phyloP scores from a whole-genome alignment of 2,329 filamentous ascomycete species.

The Microascus cirrosus region DNA sequence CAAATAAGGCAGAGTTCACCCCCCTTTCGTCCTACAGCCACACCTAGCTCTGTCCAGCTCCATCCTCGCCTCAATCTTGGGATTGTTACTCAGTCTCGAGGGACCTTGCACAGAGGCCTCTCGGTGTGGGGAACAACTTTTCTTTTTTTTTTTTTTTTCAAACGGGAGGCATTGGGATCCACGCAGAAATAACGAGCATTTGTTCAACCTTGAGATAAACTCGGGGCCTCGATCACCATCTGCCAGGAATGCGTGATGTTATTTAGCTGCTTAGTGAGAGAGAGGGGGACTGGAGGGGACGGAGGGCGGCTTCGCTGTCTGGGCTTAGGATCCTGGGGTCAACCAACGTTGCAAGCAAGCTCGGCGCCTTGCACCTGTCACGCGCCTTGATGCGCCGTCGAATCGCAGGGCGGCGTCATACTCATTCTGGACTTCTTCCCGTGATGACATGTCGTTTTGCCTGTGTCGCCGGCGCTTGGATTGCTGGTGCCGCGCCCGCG shows the following conservation, averaged over 20 bases:
- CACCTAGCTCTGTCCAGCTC: neutral
- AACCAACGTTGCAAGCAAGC: neutral
- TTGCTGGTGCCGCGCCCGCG: neutral
- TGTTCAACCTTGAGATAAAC: neutral
- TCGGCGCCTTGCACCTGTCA: slow-evolving; percentile 1
- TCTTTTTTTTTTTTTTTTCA: neutral
- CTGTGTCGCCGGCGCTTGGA: neutral
- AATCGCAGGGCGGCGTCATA: neutral
- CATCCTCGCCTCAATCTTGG: neutral
- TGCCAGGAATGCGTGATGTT: neutral
- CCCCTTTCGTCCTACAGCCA: neutral
- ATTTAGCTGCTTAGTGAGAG: neutral
- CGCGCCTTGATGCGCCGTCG: neutral
- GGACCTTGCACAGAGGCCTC: neutral
- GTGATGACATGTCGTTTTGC: neutral
- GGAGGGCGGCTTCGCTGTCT: neutral
- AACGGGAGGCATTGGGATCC: neutral
- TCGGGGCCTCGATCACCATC: neutral
- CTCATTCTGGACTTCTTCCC: neutral
- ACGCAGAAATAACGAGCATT: neutral
- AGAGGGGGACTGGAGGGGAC: neutral
- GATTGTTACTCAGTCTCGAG: neutral
- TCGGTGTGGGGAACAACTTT: neutral
- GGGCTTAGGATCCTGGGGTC: neutral
- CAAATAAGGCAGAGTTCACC: neutral